Evolutionary conservation across 2,329 filamentous ascomycete species (phyloP), one percentile per base, ranked within the genome.

Genomic region (Camillea tinctor): DNA sequence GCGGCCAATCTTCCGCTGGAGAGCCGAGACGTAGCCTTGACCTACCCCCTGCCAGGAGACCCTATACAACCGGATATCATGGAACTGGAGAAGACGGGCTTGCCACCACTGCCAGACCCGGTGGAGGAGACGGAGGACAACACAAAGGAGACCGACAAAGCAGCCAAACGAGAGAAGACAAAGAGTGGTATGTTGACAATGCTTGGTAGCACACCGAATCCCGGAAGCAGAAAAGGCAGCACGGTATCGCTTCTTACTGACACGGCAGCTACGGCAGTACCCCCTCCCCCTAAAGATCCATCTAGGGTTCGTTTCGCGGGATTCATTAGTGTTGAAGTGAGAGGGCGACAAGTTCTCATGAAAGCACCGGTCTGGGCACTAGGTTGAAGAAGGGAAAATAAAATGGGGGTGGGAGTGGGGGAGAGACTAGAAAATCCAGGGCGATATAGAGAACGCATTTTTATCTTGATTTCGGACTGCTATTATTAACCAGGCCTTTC

Each of bases 1-100:
- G 87, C 91, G 0, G 85, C 89, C 60, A 96, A 97, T 73, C 78
- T 98, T 52, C 94, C 95, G 0, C 78, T 96, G 48, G 95, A 99
- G 76, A 95, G 92, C 67, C 87, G 95, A 64, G 95, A 98, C 71
- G 91, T 99, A 17, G 88, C 87, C 50, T 89, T 99, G 62, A 87
- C 89, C 63, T 97, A 97, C 72, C 93, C 93, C 56, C 78, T 89
- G 59, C 94, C 95, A 0, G 91, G 91, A 50, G 85, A 90, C 51
- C 74, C 81, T 50, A 81, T 98, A 59, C 82, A 88, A 62, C 79
- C 86, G 1, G 84, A 88, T 4, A 82, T 91, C 64, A 97, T 98
- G 93, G 96, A 96, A 70, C 78, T 92, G 3, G 95, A 98, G 73
- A 85, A 98, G 78, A 75, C 77, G 11, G 81, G 81, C 0, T 78